Base-by-base conservation (phyloP, 1,284 basidiomycete genomes). In the Ceratobasidium theobromae region DNA sequence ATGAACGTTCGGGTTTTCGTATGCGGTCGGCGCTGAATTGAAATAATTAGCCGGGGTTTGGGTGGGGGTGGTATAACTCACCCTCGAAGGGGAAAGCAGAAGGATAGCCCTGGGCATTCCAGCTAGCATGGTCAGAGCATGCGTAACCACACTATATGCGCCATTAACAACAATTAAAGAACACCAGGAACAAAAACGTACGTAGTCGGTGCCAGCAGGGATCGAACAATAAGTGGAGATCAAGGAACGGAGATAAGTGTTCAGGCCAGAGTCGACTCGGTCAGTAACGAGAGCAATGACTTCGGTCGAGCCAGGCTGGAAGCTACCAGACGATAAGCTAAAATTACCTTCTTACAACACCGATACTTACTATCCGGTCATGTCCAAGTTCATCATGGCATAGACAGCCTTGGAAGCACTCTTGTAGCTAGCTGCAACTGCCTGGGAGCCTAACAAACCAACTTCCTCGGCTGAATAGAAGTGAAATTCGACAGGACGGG, bases 371-470 rank as follows among this genome's bases (percentile, higher is more conserved):
- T 53, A 52, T 51, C 71, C 68, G 5, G 72, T 76, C 76, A 80
- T 79, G 70, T 79, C 70, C 1, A 68, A 23, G 40, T 79, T 76
- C 27, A 84, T 72, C 82, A 84, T 84, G 1, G 79, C 82, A 64
- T 75, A 73, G 35, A 85, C 79, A 58, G 75, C 74, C 49, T 73
- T 75, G 16, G 75, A 75, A 8, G 74, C 68, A 16, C 74, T 73
- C 65, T 79, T 79, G 72, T 84, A 86, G 6, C 72, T 68, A 60
- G 78, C 76, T 6, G 80, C 83, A 52, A 86, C 77, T 3, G 79
- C 82, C 70, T 83, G 80, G 32, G 78, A 80, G 9, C 84, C 84
- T 23, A 86, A 77, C 3, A 85, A 74, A 16, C 84, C 83, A 16
- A 80, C 79, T 73, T 68, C 67, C 21, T 68, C 67, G 14, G 64